These are phyloP conservation scores for Colletotrichum neosansevieriae DNA, from an alignment of 2,329 filamentous ascomycete species.

Conservation along the genomic window DNA sequence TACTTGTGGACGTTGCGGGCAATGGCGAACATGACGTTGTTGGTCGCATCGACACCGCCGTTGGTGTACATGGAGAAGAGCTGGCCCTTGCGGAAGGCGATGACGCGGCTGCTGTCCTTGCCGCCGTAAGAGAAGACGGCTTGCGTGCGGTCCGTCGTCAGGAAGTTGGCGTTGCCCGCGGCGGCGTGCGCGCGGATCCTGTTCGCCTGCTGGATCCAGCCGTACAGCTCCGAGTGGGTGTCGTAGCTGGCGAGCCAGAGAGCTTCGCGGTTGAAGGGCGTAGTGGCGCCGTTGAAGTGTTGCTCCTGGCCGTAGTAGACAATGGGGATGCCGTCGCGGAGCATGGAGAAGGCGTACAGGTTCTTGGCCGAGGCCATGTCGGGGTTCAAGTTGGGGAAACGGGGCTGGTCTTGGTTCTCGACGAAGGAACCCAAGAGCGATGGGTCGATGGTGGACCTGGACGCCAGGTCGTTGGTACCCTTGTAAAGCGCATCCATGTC, in stretches of 20 bases:
- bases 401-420: conserved; percentile 70
- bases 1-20: conserved; percentile 52
- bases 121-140: conserved; percentile 33
- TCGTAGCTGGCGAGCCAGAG: conserved; percentile 66
- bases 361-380: conserved; percentile 71
- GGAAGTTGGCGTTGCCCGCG: conserved; percentile 22
- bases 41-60: conserved; percentile 49
- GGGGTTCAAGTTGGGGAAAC: conserved; percentile 60
- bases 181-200: conserved; percentile 53
- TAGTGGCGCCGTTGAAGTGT: conserved; percentile 61
- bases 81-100: conserved; percentile 39
- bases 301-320: conserved; percentile 77
- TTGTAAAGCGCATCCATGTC: conserved; percentile 48
- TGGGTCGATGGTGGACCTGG: conserved; percentile 44
- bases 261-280: conserved; percentile 66
- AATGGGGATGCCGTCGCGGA: conserved; percentile 72
- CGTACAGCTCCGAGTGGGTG: conserved; percentile 60
- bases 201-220: conserved; percentile 60
- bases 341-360: conserved; percentile 69
- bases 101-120: conserved; percentile 32
- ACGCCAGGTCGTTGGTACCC: conserved; percentile 37
- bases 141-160: conserved; percentile 29
- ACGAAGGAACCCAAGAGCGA: conserved; percentile 56
- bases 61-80: conserved; percentile 53
- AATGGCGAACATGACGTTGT: conserved; percentile 49